Base-by-base conservation (phyloP, 441 rosid genomes). In the Cnidoscolus chayamansa region DNA sequence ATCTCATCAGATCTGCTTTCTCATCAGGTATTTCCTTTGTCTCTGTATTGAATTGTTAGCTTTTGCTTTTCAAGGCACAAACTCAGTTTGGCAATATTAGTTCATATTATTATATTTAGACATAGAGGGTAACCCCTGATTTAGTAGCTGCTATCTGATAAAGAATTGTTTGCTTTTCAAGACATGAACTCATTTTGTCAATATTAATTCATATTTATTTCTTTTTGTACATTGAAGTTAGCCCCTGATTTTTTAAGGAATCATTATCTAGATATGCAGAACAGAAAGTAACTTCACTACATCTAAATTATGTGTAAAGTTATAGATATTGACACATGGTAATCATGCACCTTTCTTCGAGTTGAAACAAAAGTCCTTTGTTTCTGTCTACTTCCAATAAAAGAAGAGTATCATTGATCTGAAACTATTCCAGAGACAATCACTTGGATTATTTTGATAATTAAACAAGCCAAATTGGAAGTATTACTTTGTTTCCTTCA, bases 1-100 rank as follows among this genome's bases (percentile, higher is more conserved):
- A 93, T 79, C 93, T 92, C 73, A 93, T 95, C 72, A 85, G 89
- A 70, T 84, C 92, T 69, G 86, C 93, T 65, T 89, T 92, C 66
- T 80, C 84, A 74, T 86, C 95, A 74, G 93, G 98, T 86, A 85
- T 60, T 81, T 50, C 57, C 35, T 13, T 11, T 25, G 32, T 32
- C 32, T 3, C 47, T 20, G 31, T n/a, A 8, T 40, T 30, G 57
- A 53, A 59, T 32, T 10, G 63, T 25, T 54, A 19, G 68, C n/a
- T 72, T 63, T 72, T 47, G 40, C 68, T 53, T 53, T 50, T 71
- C 43, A 15, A 31, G 8, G 9, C n/a, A n/a, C 60, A 13, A 71
- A 50, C 32, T 19, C 15, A 12, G 43, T 17, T 51, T 19, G 1
- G 2, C 43, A 60, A 7, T 49, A 25, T 53, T 25, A 63, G 9